phyloP scores from a whole-genome alignment of 2,329 filamentous ascomycete species.

The Aureobasidium vineae region DNA sequence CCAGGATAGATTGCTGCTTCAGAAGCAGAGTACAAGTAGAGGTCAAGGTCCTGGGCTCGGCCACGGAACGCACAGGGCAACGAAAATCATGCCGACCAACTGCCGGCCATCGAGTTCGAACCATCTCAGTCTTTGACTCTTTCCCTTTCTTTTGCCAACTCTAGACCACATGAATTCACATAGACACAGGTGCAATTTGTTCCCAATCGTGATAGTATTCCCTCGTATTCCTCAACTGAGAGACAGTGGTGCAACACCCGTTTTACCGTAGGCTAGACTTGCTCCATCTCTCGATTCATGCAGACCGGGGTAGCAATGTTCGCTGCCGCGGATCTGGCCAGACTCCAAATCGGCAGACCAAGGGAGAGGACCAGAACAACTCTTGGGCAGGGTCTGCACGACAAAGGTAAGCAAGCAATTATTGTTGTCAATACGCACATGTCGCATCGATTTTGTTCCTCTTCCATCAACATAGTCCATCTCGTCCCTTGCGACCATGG shows the following conservation, averaged over 20 bases:
- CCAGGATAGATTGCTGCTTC: neutral
- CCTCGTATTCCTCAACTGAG: neutral
- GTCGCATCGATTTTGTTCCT: neutral
- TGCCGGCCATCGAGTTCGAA: neutral
- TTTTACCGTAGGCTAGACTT: constrained; percentile 8
- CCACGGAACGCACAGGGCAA: neutral
- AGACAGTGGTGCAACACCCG: constrained; percentile 2
- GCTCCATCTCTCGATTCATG: neutral
- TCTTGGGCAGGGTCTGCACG: neutral
- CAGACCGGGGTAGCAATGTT: constrained; percentile 5
- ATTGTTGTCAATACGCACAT: neutral
- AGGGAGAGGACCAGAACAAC: neutral
- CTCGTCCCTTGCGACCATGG: constrained; percentile 1
- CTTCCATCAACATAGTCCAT: neutral
- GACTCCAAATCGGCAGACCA: neutral
- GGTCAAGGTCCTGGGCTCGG: neutral
- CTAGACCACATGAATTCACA: neutral
- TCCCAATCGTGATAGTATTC: neutral
- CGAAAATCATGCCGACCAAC: constrained; percentile 1
- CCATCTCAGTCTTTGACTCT: neutral
- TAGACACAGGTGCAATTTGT: neutral
- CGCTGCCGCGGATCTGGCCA: constrained; percentile 17
- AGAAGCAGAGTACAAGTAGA: neutral
- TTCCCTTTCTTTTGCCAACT: neutral
- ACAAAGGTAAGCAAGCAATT: neutral